phyloP scores from a whole-genome alignment of 257 asterid species.

The Penstemon eatonii region DNA sequence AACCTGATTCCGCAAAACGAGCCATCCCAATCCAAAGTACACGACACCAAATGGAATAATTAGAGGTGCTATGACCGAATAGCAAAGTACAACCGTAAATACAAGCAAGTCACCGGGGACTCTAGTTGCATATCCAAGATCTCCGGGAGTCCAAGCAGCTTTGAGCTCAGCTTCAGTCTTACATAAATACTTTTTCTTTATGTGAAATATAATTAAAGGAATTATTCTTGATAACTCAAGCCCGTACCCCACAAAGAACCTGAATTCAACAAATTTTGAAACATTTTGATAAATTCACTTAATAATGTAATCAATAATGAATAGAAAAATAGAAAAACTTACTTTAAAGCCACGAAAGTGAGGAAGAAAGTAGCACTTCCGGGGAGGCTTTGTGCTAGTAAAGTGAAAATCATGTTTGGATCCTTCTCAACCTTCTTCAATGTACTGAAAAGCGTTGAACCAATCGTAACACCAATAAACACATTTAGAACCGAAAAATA shows the following conservation, averaged over 20 bases:
- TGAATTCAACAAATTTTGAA: constrained; percentile 33
- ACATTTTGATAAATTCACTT: background rate
- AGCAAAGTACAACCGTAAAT: constrained; percentile 68
- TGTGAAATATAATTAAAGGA: constrained; percentile 71
- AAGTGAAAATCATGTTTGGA: constrained; percentile 39
- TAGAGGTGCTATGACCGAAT: constrained; percentile 82
- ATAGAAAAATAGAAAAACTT: constrained; percentile 34
- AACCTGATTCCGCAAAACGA: constrained; percentile 87
- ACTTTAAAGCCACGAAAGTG: constrained; percentile 92
- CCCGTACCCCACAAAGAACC: constrained; percentile 96
- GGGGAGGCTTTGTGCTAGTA: constrained; percentile 84
- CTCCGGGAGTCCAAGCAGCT: constrained; percentile 93
- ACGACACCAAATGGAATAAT: constrained; percentile 76
- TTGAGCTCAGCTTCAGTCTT: constrained; percentile 78
- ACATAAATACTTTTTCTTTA: constrained; percentile 78
- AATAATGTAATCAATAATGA: background rate
- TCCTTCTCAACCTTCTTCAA: constrained; percentile 50
- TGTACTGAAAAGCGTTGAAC: constrained; percentile 59
- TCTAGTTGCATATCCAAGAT: constrained; percentile 74
- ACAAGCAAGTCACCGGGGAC: constrained; percentile 78
- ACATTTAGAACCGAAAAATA: constrained; percentile 81
- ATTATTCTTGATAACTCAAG: constrained; percentile 81
- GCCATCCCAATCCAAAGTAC: constrained; percentile 95
- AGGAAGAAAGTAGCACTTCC: constrained; percentile 93
- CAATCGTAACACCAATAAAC: constrained; percentile 82